A percentile compares a stretch with the other conserved stretches of the same genome.
Evolutionary conservation across 2,329 filamentous ascomycete species (phyloP).

Genomic region (Fusarium tanahbumbuense): DNA sequence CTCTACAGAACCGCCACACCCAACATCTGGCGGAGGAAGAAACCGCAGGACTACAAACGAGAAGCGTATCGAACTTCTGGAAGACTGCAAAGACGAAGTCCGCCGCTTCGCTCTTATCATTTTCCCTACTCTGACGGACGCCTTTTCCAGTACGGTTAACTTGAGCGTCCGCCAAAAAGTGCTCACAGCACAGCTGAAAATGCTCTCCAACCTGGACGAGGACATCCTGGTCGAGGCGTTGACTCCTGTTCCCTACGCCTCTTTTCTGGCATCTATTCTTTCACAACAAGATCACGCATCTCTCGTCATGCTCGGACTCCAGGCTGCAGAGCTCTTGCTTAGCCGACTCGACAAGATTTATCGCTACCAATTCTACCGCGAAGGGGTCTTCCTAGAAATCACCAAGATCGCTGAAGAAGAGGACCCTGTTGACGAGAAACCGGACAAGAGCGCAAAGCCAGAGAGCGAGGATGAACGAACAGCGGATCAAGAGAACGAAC

Average conservation of each 20-base stretch:
- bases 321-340: conserved; percentile 89
- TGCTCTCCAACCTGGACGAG: conserved; percentile 94
- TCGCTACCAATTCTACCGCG: conserved; percentile 94
- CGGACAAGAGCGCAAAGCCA: conserved; percentile 29
- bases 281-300: conserved; percentile 94
- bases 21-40: conserved; percentile 50
- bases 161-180: conserved; percentile 95
- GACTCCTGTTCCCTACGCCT: conserved; percentile 90
- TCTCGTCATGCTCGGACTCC: conserved; percentile 86
- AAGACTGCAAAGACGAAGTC: conserved; percentile 86
- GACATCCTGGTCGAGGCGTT: conserved; percentile 87
- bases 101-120: conserved; percentile 93
- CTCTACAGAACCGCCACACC: conserved; percentile 55
- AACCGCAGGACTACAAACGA: conserved; percentile 70
- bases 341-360: conserved; percentile 88
- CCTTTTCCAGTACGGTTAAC: conserved; percentile 98
- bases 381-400: conserved; percentile 94
- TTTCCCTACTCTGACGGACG: conserved; percentile 93
- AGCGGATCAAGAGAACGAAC: conserved; percentile 47
- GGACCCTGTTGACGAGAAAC: conserved; percentile 38
- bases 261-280: conserved; percentile 92
- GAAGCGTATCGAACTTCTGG: conserved; percentile 82
- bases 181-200: conserved; percentile 93
- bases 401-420: conserved; percentile 75
- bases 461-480: conserved; percentile 44